Percentiles rank a stretch among this genome's conserved stretches.
These are phyloP conservation scores for Elsinoe fawcettii DNA, from an alignment of 2,329 filamentous ascomycete genomes.

Conservation along the genomic window DNA sequence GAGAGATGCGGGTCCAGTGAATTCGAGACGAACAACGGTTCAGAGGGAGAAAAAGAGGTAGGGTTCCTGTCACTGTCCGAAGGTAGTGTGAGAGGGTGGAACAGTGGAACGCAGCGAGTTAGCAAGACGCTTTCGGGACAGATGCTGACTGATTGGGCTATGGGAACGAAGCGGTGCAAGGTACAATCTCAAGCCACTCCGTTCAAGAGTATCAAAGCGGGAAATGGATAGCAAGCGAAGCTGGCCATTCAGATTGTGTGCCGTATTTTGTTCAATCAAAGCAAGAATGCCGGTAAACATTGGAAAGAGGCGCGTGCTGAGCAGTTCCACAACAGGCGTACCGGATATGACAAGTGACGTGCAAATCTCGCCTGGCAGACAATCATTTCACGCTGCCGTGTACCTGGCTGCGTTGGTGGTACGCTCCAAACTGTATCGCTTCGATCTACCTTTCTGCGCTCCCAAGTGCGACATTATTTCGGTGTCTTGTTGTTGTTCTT, in stretches of 20 bases:
- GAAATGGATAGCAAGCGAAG: slow-evolving; percentile 11
- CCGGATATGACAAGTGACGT: slow-evolving; percentile 11
- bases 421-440: slow-evolving; percentile 5
- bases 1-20: not conserved
- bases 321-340: slow-evolving; percentile 11
- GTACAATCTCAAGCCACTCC: not conserved
- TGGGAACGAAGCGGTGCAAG: not conserved
- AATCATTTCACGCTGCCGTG: slow-evolving; percentile 5
- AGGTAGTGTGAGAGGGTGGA: slow-evolving; percentile 2
- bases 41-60: slow-evolving; percentile 3
- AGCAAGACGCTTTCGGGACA: not conserved
- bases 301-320: slow-evolving; percentile 1
- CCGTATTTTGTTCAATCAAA: slow-evolving; percentile 13
- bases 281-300: slow-evolving; percentile 14
- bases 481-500: not conserved
- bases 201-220: slow-evolving; percentile 2
- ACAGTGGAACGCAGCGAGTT: not conserved
- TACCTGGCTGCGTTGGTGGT: slow-evolving; percentile 2
- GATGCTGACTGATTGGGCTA: not conserved
- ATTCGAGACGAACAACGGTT: slow-evolving; percentile 12
- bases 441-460: not conserved
- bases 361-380: slow-evolving; percentile 10
- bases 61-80: not conserved
- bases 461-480: slow-evolving; percentile 6
- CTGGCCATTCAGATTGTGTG: not conserved